Evolutionary conservation across 1,139 yeast species (phyloP).

Genomic region (Eremothecium gossypii): DNA sequence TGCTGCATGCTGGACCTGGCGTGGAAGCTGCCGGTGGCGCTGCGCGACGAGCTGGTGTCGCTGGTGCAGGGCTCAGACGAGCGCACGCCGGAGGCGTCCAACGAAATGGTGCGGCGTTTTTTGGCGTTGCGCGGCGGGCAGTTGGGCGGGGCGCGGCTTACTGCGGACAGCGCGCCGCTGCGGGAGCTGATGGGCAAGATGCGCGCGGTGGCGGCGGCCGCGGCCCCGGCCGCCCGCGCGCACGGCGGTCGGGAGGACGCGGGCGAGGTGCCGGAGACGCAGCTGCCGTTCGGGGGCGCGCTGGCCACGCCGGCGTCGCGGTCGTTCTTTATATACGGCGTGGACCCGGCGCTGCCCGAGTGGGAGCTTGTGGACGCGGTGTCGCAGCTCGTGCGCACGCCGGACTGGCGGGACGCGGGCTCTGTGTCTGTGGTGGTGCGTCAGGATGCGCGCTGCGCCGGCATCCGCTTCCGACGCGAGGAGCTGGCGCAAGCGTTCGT

Average conservation of each 20-base stretch:
- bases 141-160: conserved; percentile 35
- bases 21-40: conserved; percentile 66
- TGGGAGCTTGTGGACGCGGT: conserved; percentile 22
- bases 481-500: conserved; percentile 14
- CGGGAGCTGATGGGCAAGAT: conserved; percentile 28
- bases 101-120: conserved; percentile 43
- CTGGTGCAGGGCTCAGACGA: conserved; percentile 51
- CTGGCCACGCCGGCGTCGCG: conserved; percentile 2
- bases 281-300: conserved; percentile 4
- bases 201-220: conserved; percentile 4
- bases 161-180: conserved; percentile 28
- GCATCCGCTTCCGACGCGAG: conserved; percentile 15
- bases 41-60: conserved; percentile 74
- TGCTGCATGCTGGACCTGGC: conserved; percentile 74
- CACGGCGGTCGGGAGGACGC: conserved; percentile 7
- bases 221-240: conserved; percentile 12
- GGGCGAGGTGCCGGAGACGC: conserved; percentile 7
- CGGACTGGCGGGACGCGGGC: conserved; percentile 19
- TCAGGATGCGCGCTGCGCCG: conserved; percentile 25
- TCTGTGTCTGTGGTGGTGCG: conserved; percentile 19
- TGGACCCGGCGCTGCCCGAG: conserved; percentile 23
- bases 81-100: conserved; percentile 36
- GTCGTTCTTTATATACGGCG: conserved; percentile 22
- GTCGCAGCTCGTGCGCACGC: conserved; percentile 11
- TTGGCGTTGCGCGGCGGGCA: conserved; percentile 43